Evolutionary conservation across 805 yeast genomes (phyloP), one percentile per base, ranked within the genome.

Genomic region (Monosporozyma aerobia): DNA sequence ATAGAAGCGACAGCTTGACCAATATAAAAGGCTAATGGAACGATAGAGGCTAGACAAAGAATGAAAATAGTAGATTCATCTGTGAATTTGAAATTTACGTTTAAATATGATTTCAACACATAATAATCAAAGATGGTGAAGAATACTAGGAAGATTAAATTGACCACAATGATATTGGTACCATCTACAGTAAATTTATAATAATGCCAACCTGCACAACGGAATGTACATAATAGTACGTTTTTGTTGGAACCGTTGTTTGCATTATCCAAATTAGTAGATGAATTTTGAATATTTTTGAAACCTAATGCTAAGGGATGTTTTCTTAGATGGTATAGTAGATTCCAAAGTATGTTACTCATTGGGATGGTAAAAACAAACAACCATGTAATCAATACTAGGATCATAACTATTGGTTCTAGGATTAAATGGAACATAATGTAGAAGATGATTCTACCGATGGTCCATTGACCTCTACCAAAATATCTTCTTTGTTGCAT

Each of bases 1-100:
- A 94, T 94, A 2, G 98, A 90, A 0, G 99, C 99, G n/a, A 94
- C 99, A 5, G 98, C 98, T 69, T 92, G 98, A 3, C 99, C 99
- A 60, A 94, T 90, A 70, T 90, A 94, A 65, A 94, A 92, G 0
- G 99, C 98, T 58, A 94, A 74, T 6, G 99, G 99, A 39, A 94
- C 79, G 54, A 94, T 88, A 1, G 97, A 87, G 48, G 86, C 75
- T 53, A 94, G 71, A 66, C 97, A 86, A 16, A 89, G 70, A 46
- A 80, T 73, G 62, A 94, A 94, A 45, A 89, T 77, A 23, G 82
- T 69, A 0, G 82, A 74, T 19, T 90, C 79, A 61, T 82, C 73
- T 1, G 92, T 82, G 16, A 70, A 46, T 56, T 58, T 55, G 13
- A 61, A 53, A 10, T 52, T 33, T 29, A 69, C 53, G 5, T 70